Evolutionary conservation across 2,329 filamentous ascomycete genomes (phyloP).

Genomic region (Penicillium sclerotigenum): DNA sequence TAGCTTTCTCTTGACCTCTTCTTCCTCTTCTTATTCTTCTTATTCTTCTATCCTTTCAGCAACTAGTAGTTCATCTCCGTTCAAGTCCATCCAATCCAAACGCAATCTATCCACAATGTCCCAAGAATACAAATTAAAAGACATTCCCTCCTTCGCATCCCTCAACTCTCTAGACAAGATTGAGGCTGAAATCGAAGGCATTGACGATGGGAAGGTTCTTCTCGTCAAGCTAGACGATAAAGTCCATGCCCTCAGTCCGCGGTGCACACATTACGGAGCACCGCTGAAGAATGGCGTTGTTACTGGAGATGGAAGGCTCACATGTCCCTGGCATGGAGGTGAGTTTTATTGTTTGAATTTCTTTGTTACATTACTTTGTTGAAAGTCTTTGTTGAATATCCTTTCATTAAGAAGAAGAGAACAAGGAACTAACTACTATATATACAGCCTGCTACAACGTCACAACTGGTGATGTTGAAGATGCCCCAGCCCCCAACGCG

Average conservation of each 20-base stretch:
- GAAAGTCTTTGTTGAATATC: not conserved
- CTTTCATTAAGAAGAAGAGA: not conserved
- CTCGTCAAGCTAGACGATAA: conserved; percentile 74
- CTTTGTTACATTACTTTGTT: no score
- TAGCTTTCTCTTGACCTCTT: not conserved
- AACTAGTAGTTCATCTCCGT: not conserved
- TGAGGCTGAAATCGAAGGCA: conserved; percentile 85
- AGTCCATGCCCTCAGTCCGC: conserved; percentile 75
- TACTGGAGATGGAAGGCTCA: conserved; percentile 75
- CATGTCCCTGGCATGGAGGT: conserved; percentile 97
- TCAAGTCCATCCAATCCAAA: not conserved
- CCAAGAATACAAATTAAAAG: conserved; percentile 62
- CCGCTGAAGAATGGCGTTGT: conserved; percentile 83
- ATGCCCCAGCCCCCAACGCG: conserved; percentile 86
- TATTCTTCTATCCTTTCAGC: not conserved
- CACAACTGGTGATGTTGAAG: conserved; percentile 86
- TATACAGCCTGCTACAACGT: conserved; percentile 85
- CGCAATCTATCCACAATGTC: conserved; percentile 29
- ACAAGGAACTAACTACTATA: conserved; percentile 6
- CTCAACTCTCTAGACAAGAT: conserved; percentile 78
- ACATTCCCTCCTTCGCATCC: conserved; percentile 64
- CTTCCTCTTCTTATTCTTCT: not conserved
- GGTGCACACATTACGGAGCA: conserved; percentile 88
- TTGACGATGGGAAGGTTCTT: conserved; percentile 81
- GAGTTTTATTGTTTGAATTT: conserved; percentile 35